phyloP scores from a whole-genome alignment of 495 filamentous ascomycete genomes.

The Neurospora terricola region DNA sequence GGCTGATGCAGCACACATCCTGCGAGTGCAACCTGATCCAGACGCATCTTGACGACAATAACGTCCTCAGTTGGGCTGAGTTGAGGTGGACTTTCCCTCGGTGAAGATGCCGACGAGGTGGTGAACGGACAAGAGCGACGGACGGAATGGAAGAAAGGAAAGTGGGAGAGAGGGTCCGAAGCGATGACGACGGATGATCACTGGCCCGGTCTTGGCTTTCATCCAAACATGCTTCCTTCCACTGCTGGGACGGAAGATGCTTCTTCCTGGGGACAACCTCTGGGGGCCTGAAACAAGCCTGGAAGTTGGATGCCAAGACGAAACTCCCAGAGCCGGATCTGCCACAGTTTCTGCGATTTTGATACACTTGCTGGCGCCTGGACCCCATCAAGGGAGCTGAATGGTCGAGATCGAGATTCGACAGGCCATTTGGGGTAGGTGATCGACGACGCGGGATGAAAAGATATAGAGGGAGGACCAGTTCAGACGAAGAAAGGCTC shows the following conservation, averaged over 20 bases:
- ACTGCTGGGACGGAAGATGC: neutral
- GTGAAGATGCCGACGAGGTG: neutral
- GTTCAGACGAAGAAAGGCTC: neutral
- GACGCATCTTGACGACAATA: neutral
- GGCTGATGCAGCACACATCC: neutral
- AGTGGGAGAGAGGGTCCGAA: neutral
- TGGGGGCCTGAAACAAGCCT: neutral
- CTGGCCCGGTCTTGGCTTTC: neutral
- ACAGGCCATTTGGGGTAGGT: neutral
- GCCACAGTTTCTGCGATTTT: neutral
- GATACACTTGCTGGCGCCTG: neutral
- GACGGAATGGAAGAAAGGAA: neutral
- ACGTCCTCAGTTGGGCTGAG: neutral
- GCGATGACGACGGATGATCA: neutral
- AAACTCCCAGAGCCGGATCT: neutral
- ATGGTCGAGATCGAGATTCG: neutral
- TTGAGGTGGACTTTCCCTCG: neutral
- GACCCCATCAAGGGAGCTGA: neutral
- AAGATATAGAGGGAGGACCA: neutral
- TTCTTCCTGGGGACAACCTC: neutral
- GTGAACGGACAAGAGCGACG: neutral
- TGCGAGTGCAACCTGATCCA: neutral
- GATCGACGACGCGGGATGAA: neutral
- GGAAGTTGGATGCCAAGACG: neutral
- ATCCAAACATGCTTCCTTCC: neutral